These are phyloP conservation scores for Amborella trichopoda DNA, from an alignment of 164 flowering plant genomes.

Conservation along the genomic window DNA sequence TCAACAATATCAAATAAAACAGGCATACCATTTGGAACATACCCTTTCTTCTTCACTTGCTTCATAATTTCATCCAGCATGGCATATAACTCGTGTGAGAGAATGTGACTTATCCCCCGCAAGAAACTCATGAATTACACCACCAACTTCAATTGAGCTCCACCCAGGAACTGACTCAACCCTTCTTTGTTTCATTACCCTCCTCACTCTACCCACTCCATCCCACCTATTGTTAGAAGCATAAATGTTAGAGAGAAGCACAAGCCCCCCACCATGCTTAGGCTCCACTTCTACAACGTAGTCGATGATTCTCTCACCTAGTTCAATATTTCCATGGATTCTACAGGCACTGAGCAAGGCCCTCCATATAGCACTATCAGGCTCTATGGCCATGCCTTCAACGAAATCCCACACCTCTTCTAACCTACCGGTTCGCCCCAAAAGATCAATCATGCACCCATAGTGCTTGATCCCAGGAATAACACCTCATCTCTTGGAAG, in stretches of 20 bases:
- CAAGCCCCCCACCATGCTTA: conserved; percentile 17
- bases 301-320: conserved; percentile 22
- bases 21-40: conserved; percentile 21
- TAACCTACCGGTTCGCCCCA: conserved; percentile 40
- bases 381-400: conserved; percentile 31
- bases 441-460: conserved; percentile 37
- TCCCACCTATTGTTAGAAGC: conserved; percentile 22
- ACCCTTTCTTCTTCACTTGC: conserved; percentile 23
- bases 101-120: conserved; percentile 14
- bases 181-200: conserved; percentile 5
- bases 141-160: conserved; percentile 15
- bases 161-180: conserved; percentile 10
- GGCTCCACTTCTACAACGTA: conserved; percentile 17
- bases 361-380: conserved; percentile 46
- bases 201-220: conserved; percentile 7
- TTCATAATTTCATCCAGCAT: conserved; percentile 24
- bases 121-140: conserved; percentile 12
- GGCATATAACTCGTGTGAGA: conserved; percentile 16
- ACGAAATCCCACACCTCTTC: conserved; percentile 28
- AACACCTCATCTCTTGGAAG: conserved; percentile 31
- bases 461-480: conserved; percentile 36
- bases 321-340: conserved; percentile 23
- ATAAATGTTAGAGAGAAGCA: conserved; percentile 39
- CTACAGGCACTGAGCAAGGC: conserved; percentile 44
- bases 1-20: conserved; percentile 40